These are phyloP conservation scores for Rhodotorula taiwanensis DNA, from an alignment of 768 basidiomycete genomes.

Conservation along the genomic window DNA sequence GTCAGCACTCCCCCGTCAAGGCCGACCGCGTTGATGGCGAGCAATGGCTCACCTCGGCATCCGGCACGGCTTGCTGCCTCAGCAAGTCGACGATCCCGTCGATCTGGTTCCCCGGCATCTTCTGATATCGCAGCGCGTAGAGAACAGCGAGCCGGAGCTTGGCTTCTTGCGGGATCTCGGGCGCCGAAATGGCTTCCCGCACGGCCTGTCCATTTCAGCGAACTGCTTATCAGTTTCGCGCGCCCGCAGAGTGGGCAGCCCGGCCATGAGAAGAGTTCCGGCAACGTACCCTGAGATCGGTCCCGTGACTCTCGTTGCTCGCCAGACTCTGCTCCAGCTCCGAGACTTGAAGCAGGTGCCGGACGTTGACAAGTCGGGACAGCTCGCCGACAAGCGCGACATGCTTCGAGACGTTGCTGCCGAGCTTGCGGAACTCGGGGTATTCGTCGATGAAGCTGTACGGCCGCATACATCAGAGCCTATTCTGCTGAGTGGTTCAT, in stretches of 20 bases:
- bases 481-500: neutral
- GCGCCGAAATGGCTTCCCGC: conserved; percentile 66
- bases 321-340: conserved; percentile 96
- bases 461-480: neutral
- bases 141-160: conserved; percentile 86
- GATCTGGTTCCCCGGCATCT: conserved; percentile 73
- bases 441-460: conserved; percentile 72
- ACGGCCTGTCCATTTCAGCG: conserved; percentile 56
- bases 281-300: conserved; percentile 68
- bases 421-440: conserved; percentile 91
- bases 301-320: conserved; percentile 67
- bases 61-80: conserved; percentile 45
- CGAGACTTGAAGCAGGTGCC: conserved; percentile 78
- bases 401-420: conserved; percentile 97
- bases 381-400: conserved; percentile 94
- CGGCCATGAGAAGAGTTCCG: neutral
- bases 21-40: neutral
- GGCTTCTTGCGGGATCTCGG: conserved; percentile 62
- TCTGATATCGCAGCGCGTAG: conserved; percentile 91
- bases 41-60: conserved; percentile 30
- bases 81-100: conserved; percentile 51
- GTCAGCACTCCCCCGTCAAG: too few species aligned
- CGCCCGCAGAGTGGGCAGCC: too few species aligned
- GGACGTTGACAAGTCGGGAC: conserved; percentile 75
- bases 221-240: too few species aligned